These are phyloP conservation scores for Apiotrichum domesticum DNA, from an alignment of 1,284 basidiomycete genomes.

Conservation along the genomic window DNA sequence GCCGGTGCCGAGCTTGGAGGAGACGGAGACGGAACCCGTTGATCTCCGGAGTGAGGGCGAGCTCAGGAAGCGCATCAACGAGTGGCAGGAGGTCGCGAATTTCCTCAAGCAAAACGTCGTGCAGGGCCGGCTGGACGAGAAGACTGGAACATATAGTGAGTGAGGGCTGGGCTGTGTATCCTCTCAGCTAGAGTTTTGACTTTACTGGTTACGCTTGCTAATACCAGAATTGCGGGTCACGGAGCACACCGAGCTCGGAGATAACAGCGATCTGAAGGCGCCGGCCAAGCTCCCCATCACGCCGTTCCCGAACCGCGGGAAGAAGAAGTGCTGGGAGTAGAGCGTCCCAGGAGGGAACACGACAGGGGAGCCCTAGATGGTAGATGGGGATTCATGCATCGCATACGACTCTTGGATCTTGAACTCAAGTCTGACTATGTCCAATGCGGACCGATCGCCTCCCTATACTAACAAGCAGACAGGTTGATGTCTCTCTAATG, in stretches of 20 bases:
- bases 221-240: constrained; percentile 42
- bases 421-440: too few species aligned
- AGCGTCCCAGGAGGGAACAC: neutral
- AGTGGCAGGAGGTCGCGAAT: constrained; percentile 44
- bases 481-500: too few species aligned
- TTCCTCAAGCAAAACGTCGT: constrained; percentile 44
- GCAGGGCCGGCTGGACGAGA: constrained; percentile 38
- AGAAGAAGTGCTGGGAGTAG: constrained; percentile 20
- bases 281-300: constrained; percentile 36
- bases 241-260: constrained; percentile 41
- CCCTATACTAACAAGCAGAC: too few species aligned
- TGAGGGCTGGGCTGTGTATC: constrained; percentile 3
- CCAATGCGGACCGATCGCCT: too few species aligned
- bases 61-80: constrained; percentile 36
- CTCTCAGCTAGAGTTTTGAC: too few species aligned
- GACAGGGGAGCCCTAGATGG: too few species aligned
- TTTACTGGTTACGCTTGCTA: neutral
- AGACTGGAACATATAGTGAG: constrained; percentile 32
- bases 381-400: too few species aligned
- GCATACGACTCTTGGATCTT: too few species aligned
- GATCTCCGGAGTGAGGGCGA: constrained; percentile 23
- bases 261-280: constrained; percentile 35
- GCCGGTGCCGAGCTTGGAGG: constrained; percentile 9
- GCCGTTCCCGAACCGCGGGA: constrained; percentile 41
- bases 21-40: neutral